These are phyloP conservation scores for Paxillus rubicundulus DNA, from an alignment of 768 basidiomycete species.

Conservation along the genomic window DNA sequence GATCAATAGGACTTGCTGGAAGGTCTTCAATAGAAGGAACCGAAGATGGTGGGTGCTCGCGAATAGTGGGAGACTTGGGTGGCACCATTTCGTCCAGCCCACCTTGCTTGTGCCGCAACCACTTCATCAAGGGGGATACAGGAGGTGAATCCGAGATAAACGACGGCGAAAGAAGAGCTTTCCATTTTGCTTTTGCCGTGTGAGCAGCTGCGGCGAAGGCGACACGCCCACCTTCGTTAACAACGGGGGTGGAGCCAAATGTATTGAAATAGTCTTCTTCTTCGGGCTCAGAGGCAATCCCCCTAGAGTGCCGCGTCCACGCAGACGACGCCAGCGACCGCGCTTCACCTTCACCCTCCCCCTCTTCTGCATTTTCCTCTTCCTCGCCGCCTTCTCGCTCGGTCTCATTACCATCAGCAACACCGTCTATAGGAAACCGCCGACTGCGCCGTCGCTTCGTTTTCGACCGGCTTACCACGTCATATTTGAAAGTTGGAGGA, in stretches of 20 bases:
- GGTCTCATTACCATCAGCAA: slow-evolving; percentile 35
- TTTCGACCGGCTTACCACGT: slow-evolving; percentile 61
- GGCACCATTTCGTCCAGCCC: slow-evolving; percentile 6
- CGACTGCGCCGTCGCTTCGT: slow-evolving; percentile 37
- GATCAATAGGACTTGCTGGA: slow-evolving; percentile 20
- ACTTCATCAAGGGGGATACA: slow-evolving; percentile 24
- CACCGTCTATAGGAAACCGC: slow-evolving; percentile 36
- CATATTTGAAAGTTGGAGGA: slow-evolving; percentile 93
- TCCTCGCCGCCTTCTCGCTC: slow-evolving; percentile 37
- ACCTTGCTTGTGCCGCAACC: slow-evolving; percentile 29
- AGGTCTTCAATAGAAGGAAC: slow-evolving; percentile 24
- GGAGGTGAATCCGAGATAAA: slow-evolving; percentile 30
- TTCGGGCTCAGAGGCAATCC: slow-evolving; percentile 33
- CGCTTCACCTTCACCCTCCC: slow-evolving; percentile 41
- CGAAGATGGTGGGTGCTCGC: slow-evolving; percentile 25
- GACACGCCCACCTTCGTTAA: slow-evolving; percentile 35
- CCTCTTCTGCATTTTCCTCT: slow-evolving; percentile 40
- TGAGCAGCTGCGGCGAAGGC: slow-evolving; percentile 43
- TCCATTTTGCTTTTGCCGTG: slow-evolving; percentile 57
- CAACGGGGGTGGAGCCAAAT: slow-evolving; percentile 21
- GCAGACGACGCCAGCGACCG: slow-evolving; percentile 55
- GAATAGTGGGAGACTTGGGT: slow-evolving; percentile 23
- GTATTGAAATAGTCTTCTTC: slow-evolving; percentile 42
- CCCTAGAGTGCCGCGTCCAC: slow-evolving; percentile 44
- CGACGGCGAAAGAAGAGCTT: slow-evolving; percentile 42